These are phyloP conservation scores for Serendipita vermifera DNA, from an alignment of 768 basidiomycete species.

Conservation along the genomic window DNA sequence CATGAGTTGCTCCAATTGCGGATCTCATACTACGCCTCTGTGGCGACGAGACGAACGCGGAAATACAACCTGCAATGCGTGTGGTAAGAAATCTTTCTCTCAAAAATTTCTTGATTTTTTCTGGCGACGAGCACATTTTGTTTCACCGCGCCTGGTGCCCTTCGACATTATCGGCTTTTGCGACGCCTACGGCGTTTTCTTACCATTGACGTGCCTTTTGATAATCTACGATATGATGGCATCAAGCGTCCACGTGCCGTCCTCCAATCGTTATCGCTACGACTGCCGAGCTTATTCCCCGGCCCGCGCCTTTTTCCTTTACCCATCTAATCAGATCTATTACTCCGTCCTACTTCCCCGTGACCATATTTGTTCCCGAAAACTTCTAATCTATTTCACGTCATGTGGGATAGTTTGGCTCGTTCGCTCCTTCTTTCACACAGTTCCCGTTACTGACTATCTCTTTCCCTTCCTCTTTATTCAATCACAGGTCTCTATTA, in stretches of 20 bases:
- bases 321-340: slow-evolving; percentile 10
- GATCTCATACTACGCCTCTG: slow-evolving; percentile 76
- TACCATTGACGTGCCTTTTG: background rate
- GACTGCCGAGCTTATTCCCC: background rate
- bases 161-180: background rate
- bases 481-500: slow-evolving; percentile 71
- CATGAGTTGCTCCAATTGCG: slow-evolving; percentile 75
- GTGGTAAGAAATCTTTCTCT: slow-evolving; percentile 47
- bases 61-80: slow-evolving; percentile 90
- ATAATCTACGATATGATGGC: slow-evolving; percentile 7
- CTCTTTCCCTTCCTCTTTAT: background rate
- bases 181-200: background rate
- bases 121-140: slow-evolving; percentile 19
- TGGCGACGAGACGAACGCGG: slow-evolving; percentile 86
- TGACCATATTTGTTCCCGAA: background rate
- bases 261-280: background rate
- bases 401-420: background rate
- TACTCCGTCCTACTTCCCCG: slow-evolving; percentile 1
- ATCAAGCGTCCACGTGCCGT: background rate
- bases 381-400: too few relatives aligned
- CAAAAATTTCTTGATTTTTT: slow-evolving; percentile 19
- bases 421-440: background rate
- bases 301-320: background rate
- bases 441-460: background rate
- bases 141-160: slow-evolving; percentile 11